phyloP scores from a whole-genome alignment of 139 green algal species.

The Chlamydomonas sphaeroides region DNA sequence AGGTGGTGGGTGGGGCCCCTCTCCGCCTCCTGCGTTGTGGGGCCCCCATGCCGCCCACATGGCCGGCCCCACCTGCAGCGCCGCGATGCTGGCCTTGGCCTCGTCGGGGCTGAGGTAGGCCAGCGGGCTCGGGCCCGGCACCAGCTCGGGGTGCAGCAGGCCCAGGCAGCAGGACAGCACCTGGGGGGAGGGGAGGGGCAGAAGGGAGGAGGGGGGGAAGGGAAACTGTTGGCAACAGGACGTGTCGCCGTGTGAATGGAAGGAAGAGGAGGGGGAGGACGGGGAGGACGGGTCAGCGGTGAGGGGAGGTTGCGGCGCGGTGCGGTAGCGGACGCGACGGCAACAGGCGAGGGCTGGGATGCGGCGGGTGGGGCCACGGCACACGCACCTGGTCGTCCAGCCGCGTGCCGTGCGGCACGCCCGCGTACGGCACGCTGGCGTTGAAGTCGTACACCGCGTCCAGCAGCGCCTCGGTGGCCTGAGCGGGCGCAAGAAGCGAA shows the following conservation, averaged over 20 bases:
- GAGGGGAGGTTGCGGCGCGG: too few species aligned
- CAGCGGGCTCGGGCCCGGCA: conserved; percentile 35
- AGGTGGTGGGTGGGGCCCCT: too few species aligned
- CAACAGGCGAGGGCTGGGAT: too few species aligned
- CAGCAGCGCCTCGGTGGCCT: conserved; percentile 56
- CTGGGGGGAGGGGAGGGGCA: neutral
- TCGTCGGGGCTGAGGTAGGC: conserved; percentile 8
- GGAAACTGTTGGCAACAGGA: too few species aligned
- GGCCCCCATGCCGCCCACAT: too few species aligned
- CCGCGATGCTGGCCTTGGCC: conserved; percentile 32
- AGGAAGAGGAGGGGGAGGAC: too few species aligned
- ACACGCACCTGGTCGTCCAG: conserved; percentile 38
- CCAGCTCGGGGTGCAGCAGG: conserved; percentile 66
- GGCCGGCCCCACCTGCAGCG: conserved; percentile 28
- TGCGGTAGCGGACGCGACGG: too few species aligned
- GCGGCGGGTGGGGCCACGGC: too few species aligned
- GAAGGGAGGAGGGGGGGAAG: neutral
- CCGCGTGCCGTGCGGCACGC: conserved; percentile 47
- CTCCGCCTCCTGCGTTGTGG: too few species aligned
- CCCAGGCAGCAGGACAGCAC: conserved; percentile 44
- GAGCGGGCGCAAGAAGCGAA: too few species aligned
- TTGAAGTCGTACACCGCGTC: conserved; percentile 85
- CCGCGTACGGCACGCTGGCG: conserved; percentile 78
- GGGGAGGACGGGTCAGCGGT: too few species aligned
- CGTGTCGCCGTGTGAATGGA: too few species aligned